These are phyloP conservation scores for Aspergillus udagawae DNA, from an alignment of 2,329 filamentous ascomycete genomes.

Conservation along the genomic window DNA sequence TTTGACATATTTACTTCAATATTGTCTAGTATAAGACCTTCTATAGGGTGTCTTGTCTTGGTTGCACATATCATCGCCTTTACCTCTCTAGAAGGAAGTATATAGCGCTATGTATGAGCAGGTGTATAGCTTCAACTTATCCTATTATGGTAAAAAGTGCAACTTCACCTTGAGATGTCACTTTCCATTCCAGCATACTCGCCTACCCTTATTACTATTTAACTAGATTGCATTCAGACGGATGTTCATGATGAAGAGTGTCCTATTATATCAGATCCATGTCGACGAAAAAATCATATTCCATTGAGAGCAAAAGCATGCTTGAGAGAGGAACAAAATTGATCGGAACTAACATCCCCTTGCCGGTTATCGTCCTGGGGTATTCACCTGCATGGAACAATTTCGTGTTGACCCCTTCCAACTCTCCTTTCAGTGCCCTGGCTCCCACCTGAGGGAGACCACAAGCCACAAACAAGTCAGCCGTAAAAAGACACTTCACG, in stretches of 20 bases:
- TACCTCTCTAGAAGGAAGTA: background rate
- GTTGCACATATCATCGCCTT: background rate
- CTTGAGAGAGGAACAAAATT: no score
- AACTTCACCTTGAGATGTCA: background rate
- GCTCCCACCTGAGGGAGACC: no score
- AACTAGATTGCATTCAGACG: background rate
- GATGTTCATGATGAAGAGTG: background rate
- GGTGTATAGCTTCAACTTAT: background rate
- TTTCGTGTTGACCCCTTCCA: no score
- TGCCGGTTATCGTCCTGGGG: no score
- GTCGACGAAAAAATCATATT: background rate
- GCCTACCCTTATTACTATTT: background rate
- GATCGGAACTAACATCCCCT: no score
- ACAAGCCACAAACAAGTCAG: no score
- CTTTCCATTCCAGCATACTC: background rate
- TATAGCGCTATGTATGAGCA: background rate
- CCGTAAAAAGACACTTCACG: no score
- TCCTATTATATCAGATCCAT: background rate
- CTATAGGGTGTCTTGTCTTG: background rate
- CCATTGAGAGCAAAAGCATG: background rate
- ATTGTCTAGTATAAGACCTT: background rate
- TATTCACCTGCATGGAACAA: no score
- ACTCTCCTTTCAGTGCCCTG: no score
- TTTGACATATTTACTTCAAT: background rate
- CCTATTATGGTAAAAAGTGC: background rate